phyloP scores from a whole-genome alignment of 1,139 yeast species.

The Suhomyces choctaworum region DNA sequence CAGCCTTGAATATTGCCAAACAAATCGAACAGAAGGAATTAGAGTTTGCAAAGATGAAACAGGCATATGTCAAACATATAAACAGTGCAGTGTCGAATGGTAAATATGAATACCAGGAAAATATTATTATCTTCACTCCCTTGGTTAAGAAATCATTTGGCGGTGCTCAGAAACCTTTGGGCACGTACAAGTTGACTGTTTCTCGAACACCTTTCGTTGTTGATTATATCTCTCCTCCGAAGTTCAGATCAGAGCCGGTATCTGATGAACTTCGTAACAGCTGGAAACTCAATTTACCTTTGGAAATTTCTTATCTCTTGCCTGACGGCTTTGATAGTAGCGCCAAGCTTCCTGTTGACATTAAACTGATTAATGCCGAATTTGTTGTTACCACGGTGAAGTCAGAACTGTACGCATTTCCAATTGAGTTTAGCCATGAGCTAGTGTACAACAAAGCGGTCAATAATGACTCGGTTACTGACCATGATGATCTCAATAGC shows the following conservation, averaged over 20 bases:
- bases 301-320: slow-evolving; percentile 21
- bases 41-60: slow-evolving; percentile 22
- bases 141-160: slow-evolving; percentile 16
- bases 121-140: slow-evolving; percentile 11
- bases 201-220: slow-evolving; percentile 31
- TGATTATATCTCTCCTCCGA: slow-evolving; percentile 35
- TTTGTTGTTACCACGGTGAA: slow-evolving; percentile 22
- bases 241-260: slow-evolving; percentile 19
- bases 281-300: slow-evolving; percentile 35
- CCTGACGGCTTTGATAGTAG: slow-evolving; percentile 8
- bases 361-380: slow-evolving; percentile 19
- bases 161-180: slow-evolving; percentile 16
- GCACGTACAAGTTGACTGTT: slow-evolving; percentile 24
- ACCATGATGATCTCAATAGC: slow-evolving; percentile 27
- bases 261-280: slow-evolving; percentile 16
- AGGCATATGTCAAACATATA: slow-evolving; percentile 17
- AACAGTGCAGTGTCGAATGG: neutral
- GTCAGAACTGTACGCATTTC: slow-evolving; percentile 21
- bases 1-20: slow-evolving; percentile 18
- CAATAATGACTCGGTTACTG: slow-evolving; percentile 15
- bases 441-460: slow-evolving; percentile 19
- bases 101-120: neutral
- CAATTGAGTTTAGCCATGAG: slow-evolving; percentile 26
- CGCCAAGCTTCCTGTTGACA: slow-evolving; percentile 18
- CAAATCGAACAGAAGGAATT: slow-evolving; percentile 20